Evolutionary conservation across 2,329 filamentous ascomycete species (phyloP).

Genomic region (Leptoxyphium fumago): DNA sequence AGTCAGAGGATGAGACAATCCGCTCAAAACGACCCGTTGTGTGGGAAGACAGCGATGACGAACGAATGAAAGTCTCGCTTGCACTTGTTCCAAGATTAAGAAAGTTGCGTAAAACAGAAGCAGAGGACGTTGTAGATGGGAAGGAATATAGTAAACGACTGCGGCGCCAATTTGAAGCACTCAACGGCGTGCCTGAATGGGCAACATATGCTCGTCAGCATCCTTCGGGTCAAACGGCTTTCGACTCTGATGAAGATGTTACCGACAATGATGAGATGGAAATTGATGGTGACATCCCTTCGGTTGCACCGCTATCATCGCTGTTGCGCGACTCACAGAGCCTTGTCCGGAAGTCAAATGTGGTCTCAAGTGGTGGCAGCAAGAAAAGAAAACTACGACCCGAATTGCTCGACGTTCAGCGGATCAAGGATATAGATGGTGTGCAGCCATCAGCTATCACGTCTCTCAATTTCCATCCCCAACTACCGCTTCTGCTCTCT

Average conservation of each 20-base stretch:
- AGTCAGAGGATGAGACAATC: slow-evolving; percentile 25
- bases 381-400: slow-evolving; percentile 64
- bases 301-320: slow-evolving; percentile 61
- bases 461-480: slow-evolving; percentile 78
- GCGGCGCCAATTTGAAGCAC: slow-evolving; percentile 51
- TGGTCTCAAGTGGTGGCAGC: slow-evolving; percentile 24
- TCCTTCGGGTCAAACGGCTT: slow-evolving; percentile 32
- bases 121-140: slow-evolving; percentile 74
- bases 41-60: slow-evolving; percentile 96
- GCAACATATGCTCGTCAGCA: slow-evolving; percentile 30
- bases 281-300: slow-evolving; percentile 34
- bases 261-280: slow-evolving; percentile 37
- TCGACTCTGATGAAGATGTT: slow-evolving; percentile 24
- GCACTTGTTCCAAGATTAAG: slow-evolving; percentile 59
- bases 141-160: slow-evolving; percentile 71
- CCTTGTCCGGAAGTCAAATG: slow-evolving; percentile 36
- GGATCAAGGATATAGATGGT: slow-evolving; percentile 71
- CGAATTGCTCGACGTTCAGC: slow-evolving; percentile 80
- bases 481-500: slow-evolving; percentile 76
- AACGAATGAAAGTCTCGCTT: slow-evolving; percentile 70
- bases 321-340: slow-evolving; percentile 62
- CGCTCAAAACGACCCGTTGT: slow-evolving; percentile 38
- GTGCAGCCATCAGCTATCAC: slow-evolving; percentile 63
- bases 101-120: slow-evolving; percentile 67
- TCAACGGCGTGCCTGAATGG: slow-evolving; percentile 50